Percentiles rank a stretch among this genome's conserved stretches.
These are phyloP conservation scores for Agaricales sp. DNA, from an alignment of 1,284 basidiomycete species.

Conservation along the genomic window DNA sequence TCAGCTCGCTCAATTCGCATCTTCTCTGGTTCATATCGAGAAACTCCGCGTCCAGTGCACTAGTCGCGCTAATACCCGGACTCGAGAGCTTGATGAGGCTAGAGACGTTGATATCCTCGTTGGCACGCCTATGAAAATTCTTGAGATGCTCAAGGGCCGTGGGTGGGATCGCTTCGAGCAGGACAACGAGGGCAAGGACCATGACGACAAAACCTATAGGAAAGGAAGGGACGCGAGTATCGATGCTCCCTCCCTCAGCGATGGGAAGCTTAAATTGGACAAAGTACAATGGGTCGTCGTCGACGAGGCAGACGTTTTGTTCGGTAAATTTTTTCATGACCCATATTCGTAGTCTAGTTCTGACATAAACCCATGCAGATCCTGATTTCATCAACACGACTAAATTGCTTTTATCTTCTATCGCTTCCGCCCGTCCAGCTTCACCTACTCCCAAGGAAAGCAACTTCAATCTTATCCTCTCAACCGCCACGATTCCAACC, in stretches of 20 bases:
- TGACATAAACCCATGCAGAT: conserved; percentile 30
- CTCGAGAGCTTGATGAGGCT: conserved; percentile 40
- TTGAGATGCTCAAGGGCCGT: conserved; percentile 58
- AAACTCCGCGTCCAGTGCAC: conserved; percentile 70
- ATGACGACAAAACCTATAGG: conserved; percentile 15
- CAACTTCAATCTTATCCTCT: conserved; percentile 71
- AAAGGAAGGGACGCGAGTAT: conserved; percentile 11
- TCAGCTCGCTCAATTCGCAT: conserved; percentile 67
- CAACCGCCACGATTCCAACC: conserved; percentile 82
- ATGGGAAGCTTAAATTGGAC: not conserved
- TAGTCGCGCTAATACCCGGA: conserved; percentile 43
- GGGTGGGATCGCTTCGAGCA: conserved; percentile 50
- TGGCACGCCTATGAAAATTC: conserved; percentile 67
- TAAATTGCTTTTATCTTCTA: conserved; percentile 53
- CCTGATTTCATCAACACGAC: conserved; percentile 73
- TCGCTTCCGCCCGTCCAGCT: conserved; percentile 47
- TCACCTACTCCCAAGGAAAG: conserved; percentile 32
- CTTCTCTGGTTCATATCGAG: conserved; percentile 60
- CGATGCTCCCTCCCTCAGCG: conserved; percentile 31
- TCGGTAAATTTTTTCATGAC: conserved; percentile 44
- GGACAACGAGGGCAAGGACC: conserved; percentile 17
- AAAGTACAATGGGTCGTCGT: conserved; percentile 78
- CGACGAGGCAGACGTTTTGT: conserved; percentile 85
- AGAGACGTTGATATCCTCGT: conserved; percentile 56
- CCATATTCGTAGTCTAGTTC: conserved; percentile 2